Base-by-base conservation (phyloP, 2,329 filamentous ascomycete genomes). In the Fusarium sp. region DNA sequence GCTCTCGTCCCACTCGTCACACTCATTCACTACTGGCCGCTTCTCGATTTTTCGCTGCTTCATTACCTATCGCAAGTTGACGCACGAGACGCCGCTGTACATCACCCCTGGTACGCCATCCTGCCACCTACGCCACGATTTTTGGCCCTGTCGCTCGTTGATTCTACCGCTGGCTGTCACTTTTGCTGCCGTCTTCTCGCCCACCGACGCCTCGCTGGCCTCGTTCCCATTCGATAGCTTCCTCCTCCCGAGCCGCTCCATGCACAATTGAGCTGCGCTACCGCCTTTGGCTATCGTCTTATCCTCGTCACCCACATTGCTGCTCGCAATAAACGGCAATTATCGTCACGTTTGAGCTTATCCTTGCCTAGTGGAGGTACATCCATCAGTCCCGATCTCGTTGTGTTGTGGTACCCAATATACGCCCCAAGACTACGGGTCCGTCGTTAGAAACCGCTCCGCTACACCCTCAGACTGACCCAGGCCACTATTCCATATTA, bases 401-500 rank as follows among this genome's bases (percentile, higher is more conserved):
- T 63, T 69, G 66, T 62, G 67, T 44, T 75, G 75, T 76, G 73
- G 72, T 69, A 76, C 73, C 55, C 73, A 63, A 66, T 69, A 65
- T 63, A 66, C 65, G 59, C 71, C 70, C 72, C 75, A 70, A 74
- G 75, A 72, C 73, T 77, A 76, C 74, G 74, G 74, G 75, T 73
- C 75, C 71, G 71, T 79, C 74, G 73, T 71, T 70, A 77, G 75
- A 77, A 73, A 70, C 74, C 76, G 68, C 73, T 75, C 72, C 73
- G 71, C 72, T 75, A 69, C 68, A 72, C 69, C 69, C 73, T 75
- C 73, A 68, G 75, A 75, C 75, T 77, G 71, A 72, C 67, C 75
- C 68, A 74, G 69, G 73, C 76, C 74, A 66, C 77, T 78, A 77
- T 74, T 77, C 77, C 77, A 61, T 65, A 73, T 79, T 70, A 71